Conservation (phyloP, 2,329 filamentous ascomycete species). For the Xylariaceae sp. region DNA sequence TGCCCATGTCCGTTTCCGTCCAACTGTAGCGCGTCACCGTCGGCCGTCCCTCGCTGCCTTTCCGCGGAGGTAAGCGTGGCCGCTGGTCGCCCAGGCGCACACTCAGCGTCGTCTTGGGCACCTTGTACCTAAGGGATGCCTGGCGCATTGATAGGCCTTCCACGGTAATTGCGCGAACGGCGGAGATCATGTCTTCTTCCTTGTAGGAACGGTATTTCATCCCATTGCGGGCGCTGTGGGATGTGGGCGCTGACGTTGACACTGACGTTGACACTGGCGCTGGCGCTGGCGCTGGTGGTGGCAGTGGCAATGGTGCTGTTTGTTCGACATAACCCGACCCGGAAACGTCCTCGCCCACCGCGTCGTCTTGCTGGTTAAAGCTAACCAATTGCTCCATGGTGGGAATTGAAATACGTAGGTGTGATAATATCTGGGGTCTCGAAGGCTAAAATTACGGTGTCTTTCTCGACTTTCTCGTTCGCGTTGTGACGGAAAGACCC, state of each 20-base stretch:
- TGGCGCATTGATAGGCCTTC: slow-evolving; percentile 25
- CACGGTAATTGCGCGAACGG: slow-evolving; percentile 18
- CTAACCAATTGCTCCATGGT: background rate
- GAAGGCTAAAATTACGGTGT: background rate
- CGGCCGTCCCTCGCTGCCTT: slow-evolving; percentile 9
- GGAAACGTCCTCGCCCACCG: background rate
- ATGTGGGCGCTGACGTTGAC: background rate
- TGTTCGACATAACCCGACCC: background rate
- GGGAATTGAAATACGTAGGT: background rate
- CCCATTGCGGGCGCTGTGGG: slow-evolving; percentile 10
- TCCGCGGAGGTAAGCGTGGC: slow-evolving; percentile 16
- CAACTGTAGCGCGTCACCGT: slow-evolving; percentile 19
- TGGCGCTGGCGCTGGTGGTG: background rate
- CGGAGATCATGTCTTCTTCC: slow-evolving; percentile 20
- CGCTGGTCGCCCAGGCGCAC: slow-evolving; percentile 19
- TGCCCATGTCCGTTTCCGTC: slow-evolving; percentile 23
- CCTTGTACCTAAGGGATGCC: slow-evolving; percentile 19
- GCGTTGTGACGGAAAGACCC: background rate
- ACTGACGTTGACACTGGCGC: background rate
- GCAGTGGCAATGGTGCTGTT: background rate
- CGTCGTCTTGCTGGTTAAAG: background rate
- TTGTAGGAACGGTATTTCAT: slow-evolving; percentile 25
- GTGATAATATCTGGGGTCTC: background rate
- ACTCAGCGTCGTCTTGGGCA: slow-evolving; percentile 25
- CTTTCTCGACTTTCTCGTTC: background rate